Percentiles rank a stretch among this genome's conserved stretches.
phyloP scores from a whole-genome alignment of 1,139 yeast species.

The Candida dubliniensis region DNA sequence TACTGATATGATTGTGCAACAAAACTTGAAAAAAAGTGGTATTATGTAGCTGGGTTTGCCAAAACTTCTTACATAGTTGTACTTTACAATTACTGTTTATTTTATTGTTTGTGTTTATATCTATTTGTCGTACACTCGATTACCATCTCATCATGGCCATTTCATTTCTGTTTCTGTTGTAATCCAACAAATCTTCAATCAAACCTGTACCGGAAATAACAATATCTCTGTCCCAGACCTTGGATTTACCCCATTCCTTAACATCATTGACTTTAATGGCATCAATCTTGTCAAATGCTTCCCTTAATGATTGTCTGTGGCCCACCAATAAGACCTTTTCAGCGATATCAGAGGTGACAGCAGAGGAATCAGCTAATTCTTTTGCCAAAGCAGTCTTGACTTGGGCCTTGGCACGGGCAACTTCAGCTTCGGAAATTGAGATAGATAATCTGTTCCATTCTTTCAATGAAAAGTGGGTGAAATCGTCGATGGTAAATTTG shows the following conservation, averaged over 20 bases:
- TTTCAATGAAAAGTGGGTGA: conserved; percentile 74
- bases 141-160: conserved; percentile 84
- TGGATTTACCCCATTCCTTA: conserved; percentile 70
- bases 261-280: conserved; percentile 59
- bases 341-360: conserved; percentile 60
- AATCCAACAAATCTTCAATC: conserved; percentile 79
- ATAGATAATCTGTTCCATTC: conserved; percentile 84
- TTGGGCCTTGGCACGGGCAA: conserved; percentile 67
- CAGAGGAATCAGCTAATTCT: conserved; percentile 40
- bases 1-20: conserved; percentile 85
- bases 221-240: conserved; percentile 82
- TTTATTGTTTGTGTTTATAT: not conserved
- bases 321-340: conserved; percentile 59
- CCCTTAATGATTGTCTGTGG: conserved; percentile 58
- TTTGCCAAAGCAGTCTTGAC: conserved; percentile 61
- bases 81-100: not conserved
- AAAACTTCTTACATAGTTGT: not conserved
- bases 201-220: conserved; percentile 83
- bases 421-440: conserved; percentile 74
- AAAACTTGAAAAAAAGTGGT: conserved; percentile 81
- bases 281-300: conserved; percentile 63
- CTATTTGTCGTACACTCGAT: conserved; percentile 10
- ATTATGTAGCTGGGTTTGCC: conserved; percentile 43
- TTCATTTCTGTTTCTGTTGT: conserved; percentile 82
- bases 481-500: conserved; percentile 63